Evolutionary conservation across 768 basidiomycete genomes (phyloP).

Genomic region (Xerocomus potaroensis): DNA sequence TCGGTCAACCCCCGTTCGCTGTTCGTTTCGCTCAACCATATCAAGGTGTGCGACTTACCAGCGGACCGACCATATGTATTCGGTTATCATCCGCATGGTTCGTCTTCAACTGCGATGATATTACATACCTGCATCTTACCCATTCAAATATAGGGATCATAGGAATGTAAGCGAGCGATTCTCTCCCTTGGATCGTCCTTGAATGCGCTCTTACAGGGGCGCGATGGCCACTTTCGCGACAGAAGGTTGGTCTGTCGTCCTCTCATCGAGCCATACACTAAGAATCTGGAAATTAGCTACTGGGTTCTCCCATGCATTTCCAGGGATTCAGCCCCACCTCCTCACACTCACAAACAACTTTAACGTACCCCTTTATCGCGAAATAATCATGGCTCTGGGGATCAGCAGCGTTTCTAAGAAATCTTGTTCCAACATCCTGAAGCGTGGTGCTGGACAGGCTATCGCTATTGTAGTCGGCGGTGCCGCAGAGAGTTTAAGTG

Average conservation of each 20-base stretch:
- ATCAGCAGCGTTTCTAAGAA: slow-evolving; percentile 89
- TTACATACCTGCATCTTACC: slow-evolving; percentile 1
- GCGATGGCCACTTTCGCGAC: slow-evolving; percentile 95
- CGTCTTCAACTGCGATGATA: slow-evolving; percentile 15
- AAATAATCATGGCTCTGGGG: slow-evolving; percentile 81
- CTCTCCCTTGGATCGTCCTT: neutral
- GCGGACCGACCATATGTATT: slow-evolving; percentile 93
- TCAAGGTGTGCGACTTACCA: slow-evolving; percentile 80
- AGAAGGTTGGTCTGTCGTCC: slow-evolving; percentile 55
- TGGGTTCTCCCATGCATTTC: slow-evolving; percentile 85
- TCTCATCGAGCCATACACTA: neutral
- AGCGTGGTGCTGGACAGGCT: slow-evolving; percentile 53
- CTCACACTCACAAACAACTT: slow-evolving; percentile 91
- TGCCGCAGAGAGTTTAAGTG: slow-evolving; percentile 90
- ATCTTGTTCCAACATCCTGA: slow-evolving; percentile 86
- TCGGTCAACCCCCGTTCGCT: neutral
- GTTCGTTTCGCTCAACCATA: neutral
- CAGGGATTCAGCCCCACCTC: slow-evolving; percentile 90
- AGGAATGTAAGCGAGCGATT: slow-evolving; percentile 76
- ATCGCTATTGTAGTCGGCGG: slow-evolving; percentile 97
- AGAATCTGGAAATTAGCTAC: slow-evolving; percentile 52
- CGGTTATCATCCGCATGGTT: slow-evolving; percentile 97
- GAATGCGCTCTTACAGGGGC: slow-evolving; percentile 51
- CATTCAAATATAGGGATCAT: slow-evolving; percentile 70
- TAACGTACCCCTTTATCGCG: slow-evolving; percentile 88